Base-by-base conservation (phyloP, 345 rosid species). In the Kernera saxatilis region DNA sequence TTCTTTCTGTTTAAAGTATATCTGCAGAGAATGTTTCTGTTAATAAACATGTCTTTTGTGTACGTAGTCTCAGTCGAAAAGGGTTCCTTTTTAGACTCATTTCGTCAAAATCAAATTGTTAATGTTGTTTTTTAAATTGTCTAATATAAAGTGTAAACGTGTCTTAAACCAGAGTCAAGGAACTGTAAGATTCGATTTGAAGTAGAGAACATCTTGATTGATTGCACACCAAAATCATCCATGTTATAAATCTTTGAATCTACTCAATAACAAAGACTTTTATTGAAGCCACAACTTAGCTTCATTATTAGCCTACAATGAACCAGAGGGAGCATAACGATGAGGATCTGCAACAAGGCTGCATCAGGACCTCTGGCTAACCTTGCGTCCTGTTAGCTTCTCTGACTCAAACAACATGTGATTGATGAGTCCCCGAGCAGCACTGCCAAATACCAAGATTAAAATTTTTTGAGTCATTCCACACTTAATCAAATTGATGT, bases 381-480 rank as follows among this genome's bases (percentile, higher is more conserved):
- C 82, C 80, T 92, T 95, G 44, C 85, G 83, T 69, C 99, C 91
- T 18, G 92, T 71, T 80, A 82, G 41, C 84, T 79, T 87, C 84
- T 90, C 97, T 14, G 96, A 66, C 80, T 89, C 99, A 0, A 83
- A 81, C 35, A 94, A 81, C 56, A 91, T 89, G 78, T 94, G 99
- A 77, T 94, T 91, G 76, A 91, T 86, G 64, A 91, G 98, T 71
- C 96, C 98, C 64, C 98, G 84, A 21, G 99, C 99, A 5, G 97
- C 99, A 64, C 99, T 95, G 86, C 82, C 77, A 78, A 49, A 67
- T 18, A 72, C 45, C 63, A 70, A 30, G 43, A 76, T 23, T 30
- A 36, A 29, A 49, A 3, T 1, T 19, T 17, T 29, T 17, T 27
- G 21, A 25, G 60, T 63, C 54, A 62, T 44, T 43, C 41, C 56